These are phyloP conservation scores for Cryptosporidium xiaoi DNA, from an alignment of 169 alveolate species.

Conservation along the genomic window DNA sequence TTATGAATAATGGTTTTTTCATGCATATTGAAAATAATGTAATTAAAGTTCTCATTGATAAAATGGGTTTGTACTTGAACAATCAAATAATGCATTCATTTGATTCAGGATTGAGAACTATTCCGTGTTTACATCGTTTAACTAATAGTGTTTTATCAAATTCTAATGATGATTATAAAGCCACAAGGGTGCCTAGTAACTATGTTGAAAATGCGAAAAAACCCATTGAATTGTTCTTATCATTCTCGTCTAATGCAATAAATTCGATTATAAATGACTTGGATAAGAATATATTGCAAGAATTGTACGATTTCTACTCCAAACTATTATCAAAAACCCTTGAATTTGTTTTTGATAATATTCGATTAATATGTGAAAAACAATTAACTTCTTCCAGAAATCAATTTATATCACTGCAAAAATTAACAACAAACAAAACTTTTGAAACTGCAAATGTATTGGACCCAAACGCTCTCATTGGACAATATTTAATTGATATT, in stretches of 20 bases:
- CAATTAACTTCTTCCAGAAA: slow-evolving; percentile 50
- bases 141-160: slow-evolving; percentile 14
- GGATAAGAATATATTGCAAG: not conserved
- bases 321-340: not conserved
- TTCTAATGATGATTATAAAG: not conserved
- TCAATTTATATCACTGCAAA: slow-evolving; percentile 49
- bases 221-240: slow-evolving; percentile 37
- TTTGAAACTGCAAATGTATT: slow-evolving; percentile 49
- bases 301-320: slow-evolving; percentile 4
- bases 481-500: slow-evolving; percentile 29
- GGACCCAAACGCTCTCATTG: slow-evolving; percentile 27
- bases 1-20: slow-evolving; percentile 21
- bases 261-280: slow-evolving; percentile 26
- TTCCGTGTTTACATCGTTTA: slow-evolving; percentile 60
- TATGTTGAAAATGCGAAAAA: slow-evolving; percentile 55
- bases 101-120: slow-evolving; percentile 61
- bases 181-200: slow-evolving; percentile 29
- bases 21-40: slow-evolving; percentile 22
- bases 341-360: not conserved
- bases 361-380: slow-evolving; percentile 41
- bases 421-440: slow-evolving; percentile 20
- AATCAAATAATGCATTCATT: slow-evolving; percentile 27
- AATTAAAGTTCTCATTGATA: not conserved
- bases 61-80: slow-evolving; percentile 15
- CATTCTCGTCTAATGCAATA: slow-evolving; percentile 54